phyloP scores from a whole-genome alignment of 2,329 filamentous ascomycete species.

The Fusarium albidum region DNA sequence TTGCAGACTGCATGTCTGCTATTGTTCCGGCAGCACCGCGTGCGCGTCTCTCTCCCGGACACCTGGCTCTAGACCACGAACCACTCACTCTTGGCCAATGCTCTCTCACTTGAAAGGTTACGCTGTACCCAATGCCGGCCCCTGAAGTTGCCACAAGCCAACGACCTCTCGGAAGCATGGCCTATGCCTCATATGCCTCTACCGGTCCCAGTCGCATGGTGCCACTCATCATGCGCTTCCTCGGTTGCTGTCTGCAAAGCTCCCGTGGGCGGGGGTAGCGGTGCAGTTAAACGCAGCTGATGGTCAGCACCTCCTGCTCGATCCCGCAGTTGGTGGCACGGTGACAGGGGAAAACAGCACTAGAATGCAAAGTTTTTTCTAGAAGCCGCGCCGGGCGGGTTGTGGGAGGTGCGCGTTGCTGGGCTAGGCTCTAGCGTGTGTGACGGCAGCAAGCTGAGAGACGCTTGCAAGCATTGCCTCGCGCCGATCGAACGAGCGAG shows the following conservation, averaged over 20 bases:
- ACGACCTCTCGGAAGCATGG: not conserved
- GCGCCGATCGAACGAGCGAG: constrained; percentile 23
- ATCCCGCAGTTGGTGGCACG: constrained; percentile 23
- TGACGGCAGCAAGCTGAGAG: constrained; percentile 14
- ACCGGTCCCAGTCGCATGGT: constrained; percentile 5
- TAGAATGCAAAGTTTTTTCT: constrained; percentile 33
- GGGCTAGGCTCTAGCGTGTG: constrained; percentile 3
- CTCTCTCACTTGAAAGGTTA: not conserved
- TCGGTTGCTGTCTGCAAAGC: constrained; percentile 6
- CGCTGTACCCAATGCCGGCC: not conserved
- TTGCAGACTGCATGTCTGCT: not conserved
- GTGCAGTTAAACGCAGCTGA: constrained; percentile 3
- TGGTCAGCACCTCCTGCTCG: constrained; percentile 17
- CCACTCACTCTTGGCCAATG: not conserved
- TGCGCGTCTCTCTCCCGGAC: not conserved
- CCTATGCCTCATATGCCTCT: not conserved
- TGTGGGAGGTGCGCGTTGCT: constrained; percentile 6
- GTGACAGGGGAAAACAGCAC: constrained; percentile 14
- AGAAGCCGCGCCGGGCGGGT: constrained; percentile 24
- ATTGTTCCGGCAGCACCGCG: not conserved
- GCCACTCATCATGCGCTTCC: constrained; percentile 8
- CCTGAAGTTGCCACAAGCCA: constrained; percentile 6
- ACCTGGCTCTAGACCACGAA: not conserved
- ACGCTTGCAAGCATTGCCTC: constrained; percentile 15
- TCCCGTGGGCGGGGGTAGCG: constrained; percentile 8